Evolutionary conservation across 768 basidiomycete species (phyloP).

Genomic region (Crepidotus variabilis): DNA sequence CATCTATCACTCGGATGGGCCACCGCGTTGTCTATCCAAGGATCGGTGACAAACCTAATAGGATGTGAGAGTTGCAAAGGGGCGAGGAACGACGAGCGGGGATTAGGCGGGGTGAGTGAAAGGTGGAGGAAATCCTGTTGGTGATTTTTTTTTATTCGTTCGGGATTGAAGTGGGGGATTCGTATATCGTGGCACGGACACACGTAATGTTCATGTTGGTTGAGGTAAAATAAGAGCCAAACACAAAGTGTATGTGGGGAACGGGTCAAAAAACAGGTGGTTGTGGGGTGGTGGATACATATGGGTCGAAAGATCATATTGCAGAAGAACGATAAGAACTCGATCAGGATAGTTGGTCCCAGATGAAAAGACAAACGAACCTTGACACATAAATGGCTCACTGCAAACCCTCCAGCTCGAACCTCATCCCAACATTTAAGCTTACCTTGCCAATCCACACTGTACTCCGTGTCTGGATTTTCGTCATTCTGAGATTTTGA

Average conservation of each 20-base stretch:
- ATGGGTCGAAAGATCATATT: background rate
- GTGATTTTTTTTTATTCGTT: too few species aligned
- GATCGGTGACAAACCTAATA: slow-evolving; percentile 54
- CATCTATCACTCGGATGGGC: slow-evolving; percentile 34
- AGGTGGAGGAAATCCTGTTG: slow-evolving; percentile 54
- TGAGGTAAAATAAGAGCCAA: background rate
- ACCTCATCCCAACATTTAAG: slow-evolving; percentile 37
- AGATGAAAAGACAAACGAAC: slow-evolving; percentile 25
- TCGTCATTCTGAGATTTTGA: background rate
- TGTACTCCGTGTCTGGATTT: slow-evolving; percentile 18
- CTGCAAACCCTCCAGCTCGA: slow-evolving; percentile 40
- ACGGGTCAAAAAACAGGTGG: background rate
- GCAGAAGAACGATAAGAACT: background rate
- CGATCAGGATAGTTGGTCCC: background rate
- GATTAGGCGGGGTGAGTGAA: slow-evolving; percentile 40
- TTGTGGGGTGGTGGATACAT: background rate
- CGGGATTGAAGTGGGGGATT: too few species aligned
- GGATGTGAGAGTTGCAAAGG: slow-evolving; percentile 42
- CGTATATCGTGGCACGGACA: too few species aligned
- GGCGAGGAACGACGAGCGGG: slow-evolving; percentile 37
- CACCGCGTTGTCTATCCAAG: slow-evolving; percentile 34
- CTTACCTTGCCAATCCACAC: slow-evolving; percentile 55
- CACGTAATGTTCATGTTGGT: background rate
- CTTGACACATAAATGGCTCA: slow-evolving; percentile 43
- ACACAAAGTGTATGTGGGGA: background rate